Evolutionary conservation across 139 green algal genomes (phyloP), one percentile per base, ranked within the genome.

Genomic region (Chlorella sp.): DNA sequence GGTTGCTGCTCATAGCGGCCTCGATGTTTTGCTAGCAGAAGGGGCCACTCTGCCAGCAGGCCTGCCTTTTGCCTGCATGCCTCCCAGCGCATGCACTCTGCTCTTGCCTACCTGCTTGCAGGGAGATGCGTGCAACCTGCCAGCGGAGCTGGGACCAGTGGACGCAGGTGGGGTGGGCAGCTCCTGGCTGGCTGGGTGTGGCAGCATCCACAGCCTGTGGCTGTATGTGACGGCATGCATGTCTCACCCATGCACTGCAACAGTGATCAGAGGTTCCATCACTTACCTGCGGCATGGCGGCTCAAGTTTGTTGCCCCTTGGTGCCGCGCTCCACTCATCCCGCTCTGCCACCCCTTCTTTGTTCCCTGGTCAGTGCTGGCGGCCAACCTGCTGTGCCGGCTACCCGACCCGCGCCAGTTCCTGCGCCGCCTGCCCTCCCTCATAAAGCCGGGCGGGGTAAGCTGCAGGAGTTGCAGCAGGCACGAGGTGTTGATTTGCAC

Each of bases 321-420:
- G n/a, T n/a, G n/a, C n/a, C n/a, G n/a, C 44, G 9, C 44, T 9
- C 44, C 44, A 51, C 44, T 9, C 44, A 51, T 16, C 44, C 41
- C 4, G 3, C 26, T 41, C 3, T 64, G 7, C 41, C 71, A 21
- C 28, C 71, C 44, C 71, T 36, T 51, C 64, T 12, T 18, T 2
- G 64, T n/a, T 39, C 28, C n/a, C 67, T 73, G 67, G 51, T 32
- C 84, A 18, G 91, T 98, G 41, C 84, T 97, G 13, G 91, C 89
- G 15, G 91, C 92, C 67, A 95, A 96, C 85, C 80, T 96, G 74
- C 80, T 98, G 36, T 93, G 92, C 84, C 88, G 94, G 1, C 87
- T 98, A 44, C 90, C 93, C 9, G 89, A 96, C 78, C 95, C 95
- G 1, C 23, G 28, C 0, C 44, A 56, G 15, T 90, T 95, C 76